These are phyloP conservation scores for Blastobotrys petasosporus DNA, from an alignment of 1,139 yeast species.

Conservation along the genomic window DNA sequence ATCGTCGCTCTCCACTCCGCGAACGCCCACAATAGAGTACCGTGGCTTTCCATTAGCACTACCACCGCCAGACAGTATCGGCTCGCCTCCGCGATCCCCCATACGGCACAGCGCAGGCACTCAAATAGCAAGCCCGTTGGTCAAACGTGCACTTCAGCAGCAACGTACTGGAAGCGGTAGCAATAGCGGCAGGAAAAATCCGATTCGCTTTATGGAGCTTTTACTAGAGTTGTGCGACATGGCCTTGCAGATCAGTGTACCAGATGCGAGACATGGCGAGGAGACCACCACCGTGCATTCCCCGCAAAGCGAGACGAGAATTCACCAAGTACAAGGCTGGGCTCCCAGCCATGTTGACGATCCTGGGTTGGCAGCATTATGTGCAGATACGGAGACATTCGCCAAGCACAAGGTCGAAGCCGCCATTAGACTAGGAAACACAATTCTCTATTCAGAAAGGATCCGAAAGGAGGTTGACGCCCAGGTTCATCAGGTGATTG, in stretches of 20 bases:
- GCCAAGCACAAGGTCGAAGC: slow-evolving; percentile 67
- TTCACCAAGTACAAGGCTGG: slow-evolving; percentile 51
- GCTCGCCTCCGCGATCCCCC: slow-evolving; percentile 7
- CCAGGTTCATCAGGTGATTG: slow-evolving; percentile 60
- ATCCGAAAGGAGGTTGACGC: slow-evolving; percentile 77
- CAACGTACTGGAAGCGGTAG: slow-evolving; percentile 1
- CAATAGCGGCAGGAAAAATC: slow-evolving; percentile 37
- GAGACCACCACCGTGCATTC: slow-evolving; percentile 38
- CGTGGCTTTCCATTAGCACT: slow-evolving; percentile 54
- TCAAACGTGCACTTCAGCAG: slow-evolving; percentile 14
- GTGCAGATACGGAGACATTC: slow-evolving; percentile 61
- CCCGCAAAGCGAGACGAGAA: slow-evolving; percentile 65
- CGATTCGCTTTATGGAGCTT: slow-evolving; percentile 60
- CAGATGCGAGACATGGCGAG: slow-evolving; percentile 26
- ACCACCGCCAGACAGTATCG: slow-evolving; percentile 4
- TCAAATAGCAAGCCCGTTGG: slow-evolving; percentile 1
- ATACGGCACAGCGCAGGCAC: neutral
- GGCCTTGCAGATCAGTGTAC: slow-evolving; percentile 66
- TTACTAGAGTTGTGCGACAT: slow-evolving; percentile 68
- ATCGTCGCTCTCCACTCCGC: slow-evolving; percentile 11
- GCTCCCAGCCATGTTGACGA: slow-evolving; percentile 52
- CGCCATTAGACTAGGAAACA: slow-evolving; percentile 68
- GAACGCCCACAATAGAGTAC: slow-evolving; percentile 40
- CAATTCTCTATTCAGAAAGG: slow-evolving; percentile 71
- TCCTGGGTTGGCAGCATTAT: slow-evolving; percentile 54